A percentile compares a stretch with the other conserved stretches of the same genome.
Conservation (phyloP, 768 basidiomycete genomes). For the Scleroderma citrinum region DNA sequence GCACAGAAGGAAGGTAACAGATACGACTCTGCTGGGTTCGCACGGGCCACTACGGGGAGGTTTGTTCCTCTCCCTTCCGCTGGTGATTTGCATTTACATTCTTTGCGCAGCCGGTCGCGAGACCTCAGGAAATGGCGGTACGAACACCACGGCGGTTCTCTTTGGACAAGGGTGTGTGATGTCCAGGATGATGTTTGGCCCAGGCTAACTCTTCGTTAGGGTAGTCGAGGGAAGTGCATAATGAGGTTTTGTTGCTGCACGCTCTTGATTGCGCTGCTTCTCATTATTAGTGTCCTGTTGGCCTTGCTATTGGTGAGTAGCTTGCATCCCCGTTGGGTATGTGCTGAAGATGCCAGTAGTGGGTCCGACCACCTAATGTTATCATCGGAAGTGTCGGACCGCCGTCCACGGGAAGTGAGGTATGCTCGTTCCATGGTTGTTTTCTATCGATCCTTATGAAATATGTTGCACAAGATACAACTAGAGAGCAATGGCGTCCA, state of each 20-base stretch:
- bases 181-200: background rate
- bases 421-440: slow-evolving; percentile 23
- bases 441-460: slow-evolving; percentile 15
- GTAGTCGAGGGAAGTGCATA: slow-evolving; percentile 52
- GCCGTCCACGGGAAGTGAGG: slow-evolving; percentile 38
- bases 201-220: slow-evolving; percentile 32
- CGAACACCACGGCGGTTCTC: slow-evolving; percentile 54
- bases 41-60: slow-evolving; percentile 24
- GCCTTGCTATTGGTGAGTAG: slow-evolving; percentile 58
- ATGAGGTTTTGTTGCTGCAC: slow-evolving; percentile 76
- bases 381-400: slow-evolving; percentile 43
- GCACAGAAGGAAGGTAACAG: slow-evolving; percentile 28
- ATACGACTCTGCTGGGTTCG: slow-evolving; percentile 40
- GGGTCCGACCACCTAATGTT: slow-evolving; percentile 71
- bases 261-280: slow-evolving; percentile 55
- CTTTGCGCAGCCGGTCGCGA: slow-evolving; percentile 9
- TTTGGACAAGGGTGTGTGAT: slow-evolving; percentile 59
- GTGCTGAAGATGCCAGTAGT: slow-evolving; percentile 39
- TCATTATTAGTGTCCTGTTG: slow-evolving; percentile 61
- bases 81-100: background rate
- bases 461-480: slow-evolving; percentile 30
- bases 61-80: slow-evolving; percentile 14
- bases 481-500: slow-evolving; percentile 38
- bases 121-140: slow-evolving; percentile 48
- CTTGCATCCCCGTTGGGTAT: slow-evolving; percentile 4